Percentiles rank a stretch among this genome's conserved stretches.
phyloP scores from a whole-genome alignment of 495 filamentous ascomycete species.

The Aspergillus baeticus region DNA sequence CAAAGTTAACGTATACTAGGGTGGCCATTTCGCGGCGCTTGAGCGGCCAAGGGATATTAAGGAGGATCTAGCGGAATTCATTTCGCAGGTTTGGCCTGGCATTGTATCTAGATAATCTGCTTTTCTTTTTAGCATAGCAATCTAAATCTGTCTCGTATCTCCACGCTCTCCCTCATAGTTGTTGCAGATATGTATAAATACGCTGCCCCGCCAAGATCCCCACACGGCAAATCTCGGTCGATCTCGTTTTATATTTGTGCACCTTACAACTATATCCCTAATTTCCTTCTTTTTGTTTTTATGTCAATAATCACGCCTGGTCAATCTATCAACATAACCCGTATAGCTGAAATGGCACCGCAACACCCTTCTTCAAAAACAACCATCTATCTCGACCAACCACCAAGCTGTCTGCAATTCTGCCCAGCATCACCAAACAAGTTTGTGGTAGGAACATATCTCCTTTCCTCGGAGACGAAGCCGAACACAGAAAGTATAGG shows the following conservation, averaged over 20 bases:
- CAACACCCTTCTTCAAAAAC: constrained; percentile 32
- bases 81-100: constrained; percentile 38
- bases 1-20: constrained; percentile 27
- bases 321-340: background rate
- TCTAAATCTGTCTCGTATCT: background rate
- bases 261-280: background rate
- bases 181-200: background rate
- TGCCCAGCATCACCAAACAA: constrained; percentile 61
- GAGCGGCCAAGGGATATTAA: constrained; percentile 37
- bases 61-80: constrained; percentile 58
- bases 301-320: too few relatives aligned
- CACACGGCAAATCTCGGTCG: background rate
- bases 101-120: background rate
- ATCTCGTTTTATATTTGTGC: constrained; percentile 4
- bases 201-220: constrained; percentile 2
- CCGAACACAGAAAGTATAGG: constrained; percentile 11
- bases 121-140: background rate
- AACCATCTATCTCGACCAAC: constrained; percentile 51
- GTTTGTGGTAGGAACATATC: constrained; percentile 85
- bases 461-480: constrained; percentile 52
- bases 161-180: background rate
- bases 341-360: background rate
- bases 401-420: constrained; percentile 86
- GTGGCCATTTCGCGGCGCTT: constrained; percentile 31
- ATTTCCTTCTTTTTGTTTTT: too few relatives aligned